Conservation (phyloP, 176 grass and related monocot species). For the Coix lacrymajobi region DNA sequence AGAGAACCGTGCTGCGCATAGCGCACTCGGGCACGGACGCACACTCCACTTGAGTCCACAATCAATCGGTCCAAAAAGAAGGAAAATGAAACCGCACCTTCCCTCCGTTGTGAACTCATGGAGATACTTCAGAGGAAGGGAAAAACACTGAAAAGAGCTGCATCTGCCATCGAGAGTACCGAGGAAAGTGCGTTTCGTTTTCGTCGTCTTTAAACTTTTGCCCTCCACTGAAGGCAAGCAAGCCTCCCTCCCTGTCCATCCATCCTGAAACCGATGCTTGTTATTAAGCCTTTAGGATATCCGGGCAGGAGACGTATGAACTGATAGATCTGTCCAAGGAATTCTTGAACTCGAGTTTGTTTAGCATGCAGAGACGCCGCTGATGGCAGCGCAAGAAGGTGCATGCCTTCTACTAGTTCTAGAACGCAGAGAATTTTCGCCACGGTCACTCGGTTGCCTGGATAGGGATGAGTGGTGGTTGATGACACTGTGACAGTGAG, state of each 20-base stretch:
- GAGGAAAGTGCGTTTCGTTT: conserved; percentile 4
- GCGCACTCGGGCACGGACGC: no score
- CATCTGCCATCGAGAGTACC: background rate
- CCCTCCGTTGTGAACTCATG: background rate
- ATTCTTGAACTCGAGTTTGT: background rate
- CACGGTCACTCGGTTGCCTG: background rate
- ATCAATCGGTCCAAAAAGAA: background rate
- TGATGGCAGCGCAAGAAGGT: background rate
- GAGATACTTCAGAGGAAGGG: background rate
- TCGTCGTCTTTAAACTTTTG: background rate
- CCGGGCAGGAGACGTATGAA: background rate
- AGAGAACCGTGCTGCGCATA: background rate
- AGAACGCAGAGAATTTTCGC: background rate
- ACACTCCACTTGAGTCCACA: background rate
- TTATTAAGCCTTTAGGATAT: background rate
- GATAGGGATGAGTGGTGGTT: background rate
- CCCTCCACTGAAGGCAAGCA: background rate
- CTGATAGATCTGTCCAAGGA: background rate
- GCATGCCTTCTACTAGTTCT: background rate
- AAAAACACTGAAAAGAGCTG: no score
- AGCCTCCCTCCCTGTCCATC: background rate
- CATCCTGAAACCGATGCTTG: background rate
- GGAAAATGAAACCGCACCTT: conserved; percentile 7
- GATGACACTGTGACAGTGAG: conserved; percentile 21
- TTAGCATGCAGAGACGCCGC: background rate